Conservation (phyloP, 129 eudicot genomes). For the Artemisia tridentata region DNA sequence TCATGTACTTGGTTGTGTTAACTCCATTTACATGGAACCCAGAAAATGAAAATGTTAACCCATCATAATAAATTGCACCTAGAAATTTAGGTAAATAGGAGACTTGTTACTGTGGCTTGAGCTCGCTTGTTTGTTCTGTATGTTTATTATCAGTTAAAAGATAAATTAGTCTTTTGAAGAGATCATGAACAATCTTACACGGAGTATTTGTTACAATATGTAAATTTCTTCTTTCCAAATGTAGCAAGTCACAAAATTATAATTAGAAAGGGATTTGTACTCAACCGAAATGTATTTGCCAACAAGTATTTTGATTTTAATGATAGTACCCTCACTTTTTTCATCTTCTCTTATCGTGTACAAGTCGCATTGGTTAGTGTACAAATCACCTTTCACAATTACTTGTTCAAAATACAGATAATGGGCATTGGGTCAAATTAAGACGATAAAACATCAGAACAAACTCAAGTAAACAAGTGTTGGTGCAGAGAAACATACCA, state of each 20-base stretch:
- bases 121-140: neutral
- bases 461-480: slow-evolving; percentile 5
- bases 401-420: neutral
- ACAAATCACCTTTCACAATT: too few species aligned
- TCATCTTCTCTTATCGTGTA: too few species aligned
- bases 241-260: neutral
- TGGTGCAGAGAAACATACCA: slow-evolving; percentile 33
- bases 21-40: neutral
- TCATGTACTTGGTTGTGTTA: neutral
- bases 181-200: neutral
- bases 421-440: neutral
- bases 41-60: neutral
- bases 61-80: neutral
- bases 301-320: too few species aligned
- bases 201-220: too few species aligned
- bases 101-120: neutral
- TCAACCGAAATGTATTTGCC: too few species aligned
- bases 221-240: neutral
- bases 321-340: too few species aligned
- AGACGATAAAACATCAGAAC: slow-evolving; percentile 12
- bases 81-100: neutral
- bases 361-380: too few species aligned
- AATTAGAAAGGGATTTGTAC: neutral
- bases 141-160: neutral
- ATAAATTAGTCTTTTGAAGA: neutral